phyloP scores from a whole-genome alignment of 2,329 filamentous ascomycete genomes.

The Ophiostoma perfectum region DNA sequence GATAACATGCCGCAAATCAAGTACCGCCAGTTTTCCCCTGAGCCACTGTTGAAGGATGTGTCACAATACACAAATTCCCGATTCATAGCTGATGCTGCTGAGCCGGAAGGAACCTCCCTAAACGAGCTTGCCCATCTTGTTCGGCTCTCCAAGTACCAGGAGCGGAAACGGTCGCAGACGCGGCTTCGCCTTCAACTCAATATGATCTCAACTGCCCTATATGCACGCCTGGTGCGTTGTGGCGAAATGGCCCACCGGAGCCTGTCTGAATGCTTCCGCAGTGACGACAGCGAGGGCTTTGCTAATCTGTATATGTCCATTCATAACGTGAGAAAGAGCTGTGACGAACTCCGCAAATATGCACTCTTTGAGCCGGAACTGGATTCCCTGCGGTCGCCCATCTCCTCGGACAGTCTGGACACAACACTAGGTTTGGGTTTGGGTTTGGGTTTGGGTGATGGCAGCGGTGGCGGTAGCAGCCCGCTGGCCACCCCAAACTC shows the following conservation, averaged over 20 bases:
- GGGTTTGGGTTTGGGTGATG: neutral
- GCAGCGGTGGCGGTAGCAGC: neutral
- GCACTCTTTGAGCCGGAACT: conserved; percentile 68
- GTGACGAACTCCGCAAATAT: conserved; percentile 65
- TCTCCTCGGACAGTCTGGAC: conserved; percentile 47
- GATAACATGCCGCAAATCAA: conserved; percentile 35
- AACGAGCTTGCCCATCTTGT: conserved; percentile 75
- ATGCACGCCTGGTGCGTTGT: conserved; percentile 66
- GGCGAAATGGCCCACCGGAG: conserved; percentile 70
- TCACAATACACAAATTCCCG: conserved; percentile 61
- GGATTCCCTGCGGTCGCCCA: conserved; percentile 52
- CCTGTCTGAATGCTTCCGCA: conserved; percentile 70
- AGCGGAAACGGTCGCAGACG: conserved; percentile 70
- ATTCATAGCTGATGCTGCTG: conserved; percentile 42
- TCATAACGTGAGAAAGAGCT: conserved; percentile 72
- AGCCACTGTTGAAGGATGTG: conserved; percentile 58
- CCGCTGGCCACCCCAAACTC: neutral
- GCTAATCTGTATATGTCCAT: conserved; percentile 69
- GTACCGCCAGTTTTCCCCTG: conserved; percentile 38
- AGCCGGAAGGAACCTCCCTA: conserved; percentile 62
- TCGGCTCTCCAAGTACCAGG: conserved; percentile 72
- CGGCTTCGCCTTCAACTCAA: conserved; percentile 68
- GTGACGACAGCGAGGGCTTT: conserved; percentile 74
- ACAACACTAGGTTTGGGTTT: conserved; percentile 36
- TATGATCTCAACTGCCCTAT: conserved; percentile 68